Percentiles rank a stretch among this genome's conserved stretches.
Evolutionary conservation across 345 rosid species (phyloP).

Genomic region (Boechera retrofracta): DNA sequence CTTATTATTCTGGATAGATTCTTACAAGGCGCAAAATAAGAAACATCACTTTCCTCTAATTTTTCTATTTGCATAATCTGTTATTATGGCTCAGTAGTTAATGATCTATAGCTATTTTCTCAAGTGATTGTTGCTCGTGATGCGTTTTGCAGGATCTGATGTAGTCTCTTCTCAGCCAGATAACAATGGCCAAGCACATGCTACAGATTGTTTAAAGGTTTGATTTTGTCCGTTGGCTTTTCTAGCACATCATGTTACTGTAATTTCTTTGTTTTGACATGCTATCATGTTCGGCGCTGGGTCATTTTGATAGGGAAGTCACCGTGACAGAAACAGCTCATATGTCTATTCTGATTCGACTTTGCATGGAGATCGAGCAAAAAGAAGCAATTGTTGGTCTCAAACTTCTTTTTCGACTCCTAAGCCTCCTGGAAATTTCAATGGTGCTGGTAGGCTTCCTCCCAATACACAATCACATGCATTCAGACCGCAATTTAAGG

Average conservation of each 20-base stretch:
- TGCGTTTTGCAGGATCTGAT: constrained; percentile 54
- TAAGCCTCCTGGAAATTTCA: constrained; percentile 33
- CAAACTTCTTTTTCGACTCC: constrained; percentile 47
- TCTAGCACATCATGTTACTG: not conserved
- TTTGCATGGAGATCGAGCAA: constrained; percentile 49
- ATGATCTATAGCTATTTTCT: constrained; percentile 6
- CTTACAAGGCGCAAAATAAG: not conserved
- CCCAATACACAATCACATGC: constrained; percentile 44
- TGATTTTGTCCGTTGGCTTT: constrained; percentile 37
- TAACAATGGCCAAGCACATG: constrained; percentile 50
- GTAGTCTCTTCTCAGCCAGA: constrained; percentile 50
- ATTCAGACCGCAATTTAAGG: constrained; percentile 57
- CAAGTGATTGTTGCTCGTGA: constrained; percentile 24
- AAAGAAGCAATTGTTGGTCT: constrained; percentile 46
- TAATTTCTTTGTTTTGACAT: constrained; percentile 30
- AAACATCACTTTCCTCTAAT: too few species aligned
- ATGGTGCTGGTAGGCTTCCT: constrained; percentile 43
- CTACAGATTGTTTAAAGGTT: constrained; percentile 50
- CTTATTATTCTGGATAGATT: not conserved
- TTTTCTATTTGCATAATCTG: not conserved
- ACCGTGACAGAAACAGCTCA: constrained; percentile 55
- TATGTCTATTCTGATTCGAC: constrained; percentile 47
- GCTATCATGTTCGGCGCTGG: constrained; percentile 20
- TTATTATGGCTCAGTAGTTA: not conserved
- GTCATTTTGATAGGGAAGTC: constrained; percentile 48